A percentile compares a stretch with the other conserved stretches of the same genome.
These are phyloP conservation scores for Diaporthe velutina DNA, from an alignment of 2,329 filamentous ascomycete genomes.

Conservation along the genomic window DNA sequence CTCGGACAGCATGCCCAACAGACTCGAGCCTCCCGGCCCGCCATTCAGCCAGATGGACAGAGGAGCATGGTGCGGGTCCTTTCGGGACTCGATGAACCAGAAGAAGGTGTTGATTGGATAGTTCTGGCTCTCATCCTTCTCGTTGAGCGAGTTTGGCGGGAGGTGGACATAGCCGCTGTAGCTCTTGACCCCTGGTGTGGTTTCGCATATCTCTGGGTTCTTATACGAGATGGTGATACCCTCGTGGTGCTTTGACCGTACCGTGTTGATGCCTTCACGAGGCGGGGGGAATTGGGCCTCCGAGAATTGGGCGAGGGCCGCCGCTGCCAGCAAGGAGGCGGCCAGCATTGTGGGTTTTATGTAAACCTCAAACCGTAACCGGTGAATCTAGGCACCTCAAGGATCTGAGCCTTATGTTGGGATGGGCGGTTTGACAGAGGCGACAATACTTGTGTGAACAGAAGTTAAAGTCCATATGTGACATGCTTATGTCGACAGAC, in stretches of 20 bases:
- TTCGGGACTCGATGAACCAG: conserved; percentile 72
- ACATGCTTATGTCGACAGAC: background rate
- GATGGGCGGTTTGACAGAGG: background rate
- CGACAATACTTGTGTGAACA: background rate
- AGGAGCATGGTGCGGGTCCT: conserved; percentile 39
- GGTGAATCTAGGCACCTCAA: background rate
- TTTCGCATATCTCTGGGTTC: conserved; percentile 70
- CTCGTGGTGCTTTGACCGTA: conserved; percentile 57
- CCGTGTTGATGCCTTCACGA: conserved; percentile 35
- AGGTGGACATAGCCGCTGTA: conserved; percentile 72
- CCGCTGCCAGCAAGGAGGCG: conserved; percentile 7
- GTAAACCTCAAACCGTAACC: background rate
- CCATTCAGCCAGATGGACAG: conserved; percentile 60
- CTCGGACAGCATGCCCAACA: conserved; percentile 67
- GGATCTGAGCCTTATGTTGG: background rate
- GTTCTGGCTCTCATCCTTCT: conserved; percentile 43
- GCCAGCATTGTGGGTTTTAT: background rate
- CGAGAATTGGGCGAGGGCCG: conserved; percentile 22
- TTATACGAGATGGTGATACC: conserved; percentile 79
- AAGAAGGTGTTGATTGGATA: conserved; percentile 75
- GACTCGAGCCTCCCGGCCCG: conserved; percentile 68
- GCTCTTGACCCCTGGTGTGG: conserved; percentile 74
- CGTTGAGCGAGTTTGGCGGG: conserved; percentile 56
- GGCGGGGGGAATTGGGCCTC: conserved; percentile 38
- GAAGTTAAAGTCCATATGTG: background rate